Evolutionary conservation across 2,329 filamentous ascomycete species (phyloP), one percentile per base, ranked within the genome.

Genomic region (Metarhizium album): DNA sequence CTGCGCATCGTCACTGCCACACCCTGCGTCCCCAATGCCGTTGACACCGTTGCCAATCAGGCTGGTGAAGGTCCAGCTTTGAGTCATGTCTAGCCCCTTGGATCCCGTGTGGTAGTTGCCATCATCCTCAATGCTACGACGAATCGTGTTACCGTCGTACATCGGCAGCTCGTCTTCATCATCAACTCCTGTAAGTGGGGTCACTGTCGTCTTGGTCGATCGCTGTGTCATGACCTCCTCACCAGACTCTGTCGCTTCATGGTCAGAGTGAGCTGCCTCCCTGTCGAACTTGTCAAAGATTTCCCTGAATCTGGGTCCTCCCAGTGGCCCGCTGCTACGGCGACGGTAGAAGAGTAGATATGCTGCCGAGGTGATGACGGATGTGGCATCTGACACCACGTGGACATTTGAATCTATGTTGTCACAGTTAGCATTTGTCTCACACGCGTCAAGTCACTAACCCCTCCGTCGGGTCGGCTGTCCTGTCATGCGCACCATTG

Each of bases 311-410:
- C 78, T 78, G 43, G 83, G 76, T 24, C 90, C 90, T 52, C 93
- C 93, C 57, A 98, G 80, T 55, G 89, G 86, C 54, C 69, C 70
- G 7, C 79, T 75, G 4, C 89, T 88, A 56, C 89, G 85, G 52
- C 93, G 86, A 40, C 93, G 87, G 70, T 98, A 98, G 74, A 98
- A 98, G 33, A 98, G 76, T 11, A 98, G 78, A 67, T 98, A 98
- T 0, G 93, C 93, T 20, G 86, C 84, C 16, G 79, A 70, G 4
- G 87, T 86, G 4, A 95, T 79, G 8, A 89, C 79, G 27, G 72
- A 74, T 33, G 77, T 67, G 0, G 82, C 74, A 53, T 87, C 78
- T 27, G 72, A 74, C 6, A 78, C 74, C 57, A 75, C 76, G 33
- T 75, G 79, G 18, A 90, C 87, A 13, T 78, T 80, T 7, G 87